These are phyloP conservation scores for Cyclocybe aegerita DNA, from an alignment of 768 basidiomycete species.

Conservation along the genomic window DNA sequence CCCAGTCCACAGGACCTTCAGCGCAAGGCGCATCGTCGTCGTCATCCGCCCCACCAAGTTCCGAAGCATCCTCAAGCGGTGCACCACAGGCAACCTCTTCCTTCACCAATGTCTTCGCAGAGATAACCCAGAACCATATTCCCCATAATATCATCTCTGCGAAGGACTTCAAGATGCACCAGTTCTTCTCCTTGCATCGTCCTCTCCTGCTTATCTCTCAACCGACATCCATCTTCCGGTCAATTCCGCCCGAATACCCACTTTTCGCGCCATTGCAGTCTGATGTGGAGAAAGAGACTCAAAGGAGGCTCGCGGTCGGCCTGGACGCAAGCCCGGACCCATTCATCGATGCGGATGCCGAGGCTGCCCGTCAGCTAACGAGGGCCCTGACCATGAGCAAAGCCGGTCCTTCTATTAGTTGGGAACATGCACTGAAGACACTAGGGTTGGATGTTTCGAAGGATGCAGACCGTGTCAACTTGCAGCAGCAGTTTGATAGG, in stretches of 20 bases:
- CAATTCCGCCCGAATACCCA: conserved; percentile 27
- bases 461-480: conserved; percentile 48
- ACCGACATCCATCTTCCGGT: conserved; percentile 52
- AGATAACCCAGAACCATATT: conserved; percentile 16
- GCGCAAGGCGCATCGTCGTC: background rate
- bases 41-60: conserved; percentile 1
- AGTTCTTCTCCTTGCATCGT: conserved; percentile 82
- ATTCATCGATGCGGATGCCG: conserved; percentile 72
- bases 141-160: conserved; percentile 58
- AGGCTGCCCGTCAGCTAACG: conserved; percentile 78
- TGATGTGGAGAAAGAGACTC: conserved; percentile 14
- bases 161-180: conserved; percentile 77
- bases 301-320: conserved; percentile 20
- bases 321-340: conserved; percentile 36
- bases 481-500: conserved; percentile 53
- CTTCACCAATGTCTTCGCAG: conserved; percentile 12
- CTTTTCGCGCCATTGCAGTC: conserved; percentile 17
- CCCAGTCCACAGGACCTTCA: conserved; percentile 7
- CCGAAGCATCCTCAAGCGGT: conserved; percentile 1
- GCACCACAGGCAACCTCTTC: conserved; percentile 2
- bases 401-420: conserved; percentile 59
- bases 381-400: conserved; percentile 69
- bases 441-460: conserved; percentile 60
- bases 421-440: conserved; percentile 65
- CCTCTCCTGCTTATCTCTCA: conserved; percentile 71